A percentile compares a stretch with the other conserved stretches of the same genome.
Evolutionary conservation across 1,139 yeast genomes (phyloP).

Genomic region (Lodderomyces elongisporus): DNA sequence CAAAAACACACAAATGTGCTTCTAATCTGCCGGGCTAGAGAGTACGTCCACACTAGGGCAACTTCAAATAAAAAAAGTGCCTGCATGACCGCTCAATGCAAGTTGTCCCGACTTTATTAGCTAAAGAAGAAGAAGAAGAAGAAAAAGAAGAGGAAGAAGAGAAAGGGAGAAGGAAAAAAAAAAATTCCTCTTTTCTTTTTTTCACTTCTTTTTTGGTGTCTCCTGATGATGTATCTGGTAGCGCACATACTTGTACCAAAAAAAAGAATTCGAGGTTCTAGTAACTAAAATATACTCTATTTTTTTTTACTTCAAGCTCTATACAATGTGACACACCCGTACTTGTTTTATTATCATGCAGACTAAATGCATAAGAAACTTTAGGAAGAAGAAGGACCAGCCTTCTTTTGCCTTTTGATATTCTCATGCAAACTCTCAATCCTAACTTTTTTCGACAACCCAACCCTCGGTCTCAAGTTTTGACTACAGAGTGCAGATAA

Average conservation of each 20-base stretch:
- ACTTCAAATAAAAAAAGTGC: constrained; percentile 6
- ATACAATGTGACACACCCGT: no score
- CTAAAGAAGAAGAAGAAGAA: constrained; percentile 13
- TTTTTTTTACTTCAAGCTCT: no score
- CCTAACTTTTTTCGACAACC: constrained; percentile 25
- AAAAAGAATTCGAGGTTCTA: no score
- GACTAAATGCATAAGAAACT: no score
- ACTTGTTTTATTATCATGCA: no score
- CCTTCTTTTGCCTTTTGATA: constrained; percentile 11
- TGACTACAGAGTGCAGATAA: constrained; percentile 14
- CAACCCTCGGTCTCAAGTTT: constrained; percentile 20
- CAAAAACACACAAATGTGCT: constrained; percentile 5
- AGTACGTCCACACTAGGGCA: constrained; percentile 33
- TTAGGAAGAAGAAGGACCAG: no score
- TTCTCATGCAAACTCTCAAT: constrained; percentile 31
- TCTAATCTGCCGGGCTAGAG: constrained; percentile 33
- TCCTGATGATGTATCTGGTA: no score
- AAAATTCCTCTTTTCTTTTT: constrained; percentile 1
- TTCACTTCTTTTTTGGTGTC: not conserved
- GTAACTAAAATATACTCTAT: no score
- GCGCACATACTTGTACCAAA: no score
- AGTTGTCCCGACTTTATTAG: constrained; percentile 23
- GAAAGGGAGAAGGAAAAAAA: constrained; percentile 1
- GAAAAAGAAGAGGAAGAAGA: not conserved
- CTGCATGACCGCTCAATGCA: constrained; percentile 32